Conservation (phyloP, 306 rosid genomes). For the Ormosia emarginata region DNA sequence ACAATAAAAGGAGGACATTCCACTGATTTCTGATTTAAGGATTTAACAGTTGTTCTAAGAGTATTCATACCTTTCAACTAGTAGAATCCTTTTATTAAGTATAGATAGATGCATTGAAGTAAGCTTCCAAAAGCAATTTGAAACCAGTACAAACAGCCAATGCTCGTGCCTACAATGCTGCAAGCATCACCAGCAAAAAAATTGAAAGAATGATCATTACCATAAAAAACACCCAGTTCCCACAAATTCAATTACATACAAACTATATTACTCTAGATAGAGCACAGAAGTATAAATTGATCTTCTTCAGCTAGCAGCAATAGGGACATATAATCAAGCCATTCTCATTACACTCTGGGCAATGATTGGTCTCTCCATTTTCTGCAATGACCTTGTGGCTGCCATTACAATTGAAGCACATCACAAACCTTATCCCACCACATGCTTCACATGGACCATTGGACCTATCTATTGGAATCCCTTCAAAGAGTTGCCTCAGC, state of each 20-base stretch:
- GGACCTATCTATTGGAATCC: conserved; percentile 47
- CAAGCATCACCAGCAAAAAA: conserved; percentile 17
- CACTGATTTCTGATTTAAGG: not conserved
- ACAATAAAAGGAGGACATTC: not conserved
- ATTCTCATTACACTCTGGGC: conserved; percentile 77
- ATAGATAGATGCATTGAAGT: not conserved
- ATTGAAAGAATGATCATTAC: conserved; percentile 29
- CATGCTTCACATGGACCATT: conserved; percentile 68
- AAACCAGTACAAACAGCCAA: conserved; percentile 24
- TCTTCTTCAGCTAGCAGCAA: conserved; percentile 48
- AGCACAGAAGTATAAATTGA: not conserved
- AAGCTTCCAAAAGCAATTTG: conserved; percentile 11
- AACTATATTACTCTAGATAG: conserved; percentile 1
- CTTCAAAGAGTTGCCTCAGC: conserved; percentile 51
- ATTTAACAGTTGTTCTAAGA: not conserved
- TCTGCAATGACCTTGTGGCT: conserved; percentile 50
- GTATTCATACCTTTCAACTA: not conserved
- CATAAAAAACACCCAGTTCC: not conserved
- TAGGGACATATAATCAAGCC: conserved; percentile 75
- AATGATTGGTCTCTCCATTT: conserved; percentile 32
- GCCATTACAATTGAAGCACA: conserved; percentile 77
- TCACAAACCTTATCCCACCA: conserved; percentile 65
- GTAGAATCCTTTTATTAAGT: not conserved
- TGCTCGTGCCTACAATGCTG: not conserved
- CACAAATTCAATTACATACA: conserved; percentile 25